Percentiles rank a stretch among this genome's conserved stretches.
Conservation (phyloP, 257 asterid genomes). For the Solanum paucissectum region DNA sequence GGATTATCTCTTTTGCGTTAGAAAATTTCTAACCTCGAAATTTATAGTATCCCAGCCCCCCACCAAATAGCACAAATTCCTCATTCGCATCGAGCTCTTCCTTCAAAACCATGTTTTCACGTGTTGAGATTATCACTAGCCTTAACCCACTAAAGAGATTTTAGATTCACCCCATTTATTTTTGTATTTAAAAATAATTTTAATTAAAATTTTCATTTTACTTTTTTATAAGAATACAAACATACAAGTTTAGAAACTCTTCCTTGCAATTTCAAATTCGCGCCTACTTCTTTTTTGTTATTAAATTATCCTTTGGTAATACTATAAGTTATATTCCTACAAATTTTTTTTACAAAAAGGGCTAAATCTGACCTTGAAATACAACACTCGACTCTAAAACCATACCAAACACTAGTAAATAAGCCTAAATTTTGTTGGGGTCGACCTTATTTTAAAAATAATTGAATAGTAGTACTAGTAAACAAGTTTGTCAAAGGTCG, state of each 20-base stretch:
- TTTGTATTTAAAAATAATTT: not conserved
- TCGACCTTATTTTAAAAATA: not conserved
- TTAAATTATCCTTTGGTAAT: no score
- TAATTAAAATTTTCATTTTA: not conserved
- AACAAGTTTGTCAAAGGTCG: slow-evolving; percentile 5
- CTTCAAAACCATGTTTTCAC: not conserved
- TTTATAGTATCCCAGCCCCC: not conserved
- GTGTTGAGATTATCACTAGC: not conserved
- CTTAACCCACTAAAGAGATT: not conserved
- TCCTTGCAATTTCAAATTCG: not conserved
- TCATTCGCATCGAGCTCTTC: not conserved
- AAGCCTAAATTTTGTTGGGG: not conserved
- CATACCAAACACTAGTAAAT: not conserved
- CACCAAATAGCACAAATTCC: not conserved
- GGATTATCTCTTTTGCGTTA: not conserved
- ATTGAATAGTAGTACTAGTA: not conserved
- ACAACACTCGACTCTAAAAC: no score
- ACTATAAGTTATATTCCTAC: not conserved
- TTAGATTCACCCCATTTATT: not conserved
- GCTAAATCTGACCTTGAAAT: no score
- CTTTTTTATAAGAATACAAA: not conserved
- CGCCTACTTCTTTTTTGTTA: not conserved
- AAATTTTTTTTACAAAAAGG: no score
- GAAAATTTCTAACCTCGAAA: not conserved
- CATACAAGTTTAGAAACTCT: not conserved